Percentiles rank a stretch among this genome's conserved stretches.
These are phyloP conservation scores for Fraxinus platypoda DNA, from an alignment of 305 asterid genomes.

Conservation along the genomic window DNA sequence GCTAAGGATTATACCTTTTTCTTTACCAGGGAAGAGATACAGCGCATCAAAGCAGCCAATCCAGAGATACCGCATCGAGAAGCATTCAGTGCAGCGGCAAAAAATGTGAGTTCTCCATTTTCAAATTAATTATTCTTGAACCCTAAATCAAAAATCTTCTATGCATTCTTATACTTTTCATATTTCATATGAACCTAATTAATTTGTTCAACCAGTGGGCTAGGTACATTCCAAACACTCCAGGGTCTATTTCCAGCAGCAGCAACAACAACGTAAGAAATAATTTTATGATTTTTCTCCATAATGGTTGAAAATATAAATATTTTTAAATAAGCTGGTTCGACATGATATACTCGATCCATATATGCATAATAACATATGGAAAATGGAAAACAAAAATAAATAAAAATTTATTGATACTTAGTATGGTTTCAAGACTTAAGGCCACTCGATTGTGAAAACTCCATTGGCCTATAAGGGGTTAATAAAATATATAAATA, in stretches of 20 bases:
- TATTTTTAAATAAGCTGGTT: background rate
- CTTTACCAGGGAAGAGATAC: slow-evolving; percentile 76
- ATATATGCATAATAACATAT: background rate
- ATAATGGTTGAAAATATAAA: background rate
- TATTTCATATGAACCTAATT: background rate
- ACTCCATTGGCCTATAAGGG: slow-evolving; percentile 33
- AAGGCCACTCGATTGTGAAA: background rate
- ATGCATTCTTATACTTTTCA: background rate
- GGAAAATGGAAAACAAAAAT: too few relatives aligned
- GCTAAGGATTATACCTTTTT: background rate
- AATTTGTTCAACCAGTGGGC: slow-evolving; percentile 63
- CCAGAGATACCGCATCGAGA: slow-evolving; percentile 97
- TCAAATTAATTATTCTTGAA: background rate
- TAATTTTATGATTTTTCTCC: background rate
- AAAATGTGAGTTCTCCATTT: slow-evolving; percentile 52
- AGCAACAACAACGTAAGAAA: slow-evolving; percentile 46
- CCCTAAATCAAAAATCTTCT: background rate
- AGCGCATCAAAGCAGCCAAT: slow-evolving; percentile 82
- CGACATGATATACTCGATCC: background rate
- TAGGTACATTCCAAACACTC: slow-evolving; percentile 66
- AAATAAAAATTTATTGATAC: background rate
- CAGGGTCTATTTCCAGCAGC: slow-evolving; percentile 46
- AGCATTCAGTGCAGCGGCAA: slow-evolving; percentile 96
- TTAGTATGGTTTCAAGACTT: background rate
- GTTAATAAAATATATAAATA: background rate